These are phyloP conservation scores for Nothophytophthora sp. DNA, from an alignment of 352 stramenopile species.

Conservation along the genomic window DNA sequence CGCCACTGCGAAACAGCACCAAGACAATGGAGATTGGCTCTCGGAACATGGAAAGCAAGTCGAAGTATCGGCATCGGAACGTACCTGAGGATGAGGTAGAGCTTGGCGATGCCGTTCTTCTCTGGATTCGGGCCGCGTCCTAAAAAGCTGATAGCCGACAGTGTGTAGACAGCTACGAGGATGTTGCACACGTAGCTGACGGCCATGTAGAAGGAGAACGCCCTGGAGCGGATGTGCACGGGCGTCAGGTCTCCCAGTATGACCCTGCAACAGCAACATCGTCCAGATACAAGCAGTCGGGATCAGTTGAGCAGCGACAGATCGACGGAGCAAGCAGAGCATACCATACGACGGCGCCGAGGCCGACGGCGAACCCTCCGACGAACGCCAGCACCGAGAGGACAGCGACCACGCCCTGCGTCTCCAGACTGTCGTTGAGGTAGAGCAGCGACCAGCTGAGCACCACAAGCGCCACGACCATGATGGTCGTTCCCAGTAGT, in stretches of 20 bases:
- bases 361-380: constrained; percentile 79
- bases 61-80: not conserved
- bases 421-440: constrained; percentile 42
- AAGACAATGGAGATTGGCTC: no score
- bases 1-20: no score
- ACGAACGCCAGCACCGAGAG: constrained; percentile 82
- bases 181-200: constrained; percentile 89
- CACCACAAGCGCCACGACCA: constrained; percentile 67
- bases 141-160: constrained; percentile 78
- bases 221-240: constrained; percentile 80
- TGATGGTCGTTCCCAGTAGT: constrained; percentile 63
- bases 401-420: constrained; percentile 72
- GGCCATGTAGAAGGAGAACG: constrained; percentile 86
- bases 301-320: not conserved
- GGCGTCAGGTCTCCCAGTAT: constrained; percentile 88
- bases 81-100: constrained; percentile 80
- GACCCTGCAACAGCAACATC: constrained; percentile 49
- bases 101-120: constrained; percentile 85
- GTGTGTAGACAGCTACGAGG: constrained; percentile 69
- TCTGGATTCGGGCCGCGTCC: constrained; percentile 59
- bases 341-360: constrained; percentile 82
- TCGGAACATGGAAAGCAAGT: no score
- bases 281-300: constrained; percentile 1
- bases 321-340: constrained; percentile 1
- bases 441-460: constrained; percentile 74